Evolutionary conservation across 345 rosid genomes (phyloP).

Genomic region (Turritis glabra): DNA sequence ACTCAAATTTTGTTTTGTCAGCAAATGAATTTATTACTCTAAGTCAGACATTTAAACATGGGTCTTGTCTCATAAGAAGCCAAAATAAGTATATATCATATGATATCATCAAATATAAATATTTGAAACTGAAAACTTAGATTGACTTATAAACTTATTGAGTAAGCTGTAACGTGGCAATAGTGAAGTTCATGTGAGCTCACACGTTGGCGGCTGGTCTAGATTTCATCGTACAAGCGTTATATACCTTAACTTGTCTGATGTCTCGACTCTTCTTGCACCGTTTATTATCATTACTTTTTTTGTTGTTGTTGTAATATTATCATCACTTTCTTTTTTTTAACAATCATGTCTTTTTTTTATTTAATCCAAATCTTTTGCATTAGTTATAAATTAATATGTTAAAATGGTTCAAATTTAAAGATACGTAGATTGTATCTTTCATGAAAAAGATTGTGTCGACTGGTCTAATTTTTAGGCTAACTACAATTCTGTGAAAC

Average conservation of each 20-base stretch:
- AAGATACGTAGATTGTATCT: neutral
- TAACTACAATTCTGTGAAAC: neutral
- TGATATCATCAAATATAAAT: neutral
- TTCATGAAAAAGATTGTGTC: neutral
- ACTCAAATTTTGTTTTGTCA: neutral
- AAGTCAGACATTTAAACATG: neutral
- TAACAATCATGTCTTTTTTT: neutral
- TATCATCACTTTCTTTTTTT: too few species aligned
- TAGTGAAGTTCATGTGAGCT: neutral
- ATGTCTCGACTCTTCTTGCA: neutral
- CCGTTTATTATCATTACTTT: conserved; percentile 5
- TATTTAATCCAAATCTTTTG: neutral
- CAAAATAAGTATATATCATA: neutral
- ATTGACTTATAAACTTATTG: conserved; percentile 7
- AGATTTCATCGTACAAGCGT: neutral
- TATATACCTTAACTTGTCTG: neutral
- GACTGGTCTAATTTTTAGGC: neutral
- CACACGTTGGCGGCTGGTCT: conserved; percentile 24
- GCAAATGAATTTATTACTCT: neutral
- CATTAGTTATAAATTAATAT: neutral
- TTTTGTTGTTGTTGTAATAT: too few species aligned
- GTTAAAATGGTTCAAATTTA: neutral
- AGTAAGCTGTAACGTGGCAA: conserved; percentile 23
- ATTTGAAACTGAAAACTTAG: neutral
- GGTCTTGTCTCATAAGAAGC: neutral